Conservation (phyloP, 345 rosid genomes). For the Acer saccharum region DNA sequence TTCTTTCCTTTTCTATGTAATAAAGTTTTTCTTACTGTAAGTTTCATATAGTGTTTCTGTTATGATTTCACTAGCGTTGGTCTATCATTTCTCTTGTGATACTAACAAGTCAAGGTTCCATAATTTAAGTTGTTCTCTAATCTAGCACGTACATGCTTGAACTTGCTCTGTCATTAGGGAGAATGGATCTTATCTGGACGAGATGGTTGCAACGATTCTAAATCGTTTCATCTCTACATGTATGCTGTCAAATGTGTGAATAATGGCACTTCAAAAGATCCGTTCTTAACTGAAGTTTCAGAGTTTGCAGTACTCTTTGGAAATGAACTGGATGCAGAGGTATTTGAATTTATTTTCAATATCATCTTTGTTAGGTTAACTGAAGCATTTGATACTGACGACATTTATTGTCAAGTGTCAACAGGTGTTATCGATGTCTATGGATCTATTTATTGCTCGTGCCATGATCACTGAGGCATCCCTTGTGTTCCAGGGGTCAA, state of each 20-base stretch:
- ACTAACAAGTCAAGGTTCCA: not conserved
- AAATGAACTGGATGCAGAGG: conserved; percentile 99
- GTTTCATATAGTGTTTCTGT: not conserved
- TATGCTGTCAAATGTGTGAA: conserved; percentile 72
- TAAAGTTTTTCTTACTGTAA: not conserved
- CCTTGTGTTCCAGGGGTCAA: conserved; percentile 79
- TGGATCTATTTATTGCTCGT: conserved; percentile 99
- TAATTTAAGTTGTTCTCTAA: conserved; percentile 3
- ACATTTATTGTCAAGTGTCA: conserved; percentile 17
- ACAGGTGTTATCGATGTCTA: conserved; percentile 99
- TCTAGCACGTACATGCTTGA: conserved; percentile 9
- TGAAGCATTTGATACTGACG: conserved; percentile 12
- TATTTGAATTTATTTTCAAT: conserved; percentile 25
- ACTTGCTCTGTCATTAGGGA: conserved; percentile 57
- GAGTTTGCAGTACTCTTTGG: conserved; percentile 92
- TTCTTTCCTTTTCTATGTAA: not conserved
- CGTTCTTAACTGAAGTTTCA: conserved; percentile 81
- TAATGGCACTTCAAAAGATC: conserved; percentile 77
- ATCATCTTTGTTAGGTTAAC: not conserved
- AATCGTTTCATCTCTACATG: conserved; percentile 64
- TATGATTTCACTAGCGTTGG: not conserved
- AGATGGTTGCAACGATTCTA: conserved; percentile 53
- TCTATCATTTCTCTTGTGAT: not conserved
- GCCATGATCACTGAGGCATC: conserved; percentile 96
- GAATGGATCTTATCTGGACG: conserved; percentile 92